Evolutionary conservation across 306 rosid genomes (phyloP), one percentile per base, ranked within the genome.

Genomic region (Pterocarpus macrocarpus): DNA sequence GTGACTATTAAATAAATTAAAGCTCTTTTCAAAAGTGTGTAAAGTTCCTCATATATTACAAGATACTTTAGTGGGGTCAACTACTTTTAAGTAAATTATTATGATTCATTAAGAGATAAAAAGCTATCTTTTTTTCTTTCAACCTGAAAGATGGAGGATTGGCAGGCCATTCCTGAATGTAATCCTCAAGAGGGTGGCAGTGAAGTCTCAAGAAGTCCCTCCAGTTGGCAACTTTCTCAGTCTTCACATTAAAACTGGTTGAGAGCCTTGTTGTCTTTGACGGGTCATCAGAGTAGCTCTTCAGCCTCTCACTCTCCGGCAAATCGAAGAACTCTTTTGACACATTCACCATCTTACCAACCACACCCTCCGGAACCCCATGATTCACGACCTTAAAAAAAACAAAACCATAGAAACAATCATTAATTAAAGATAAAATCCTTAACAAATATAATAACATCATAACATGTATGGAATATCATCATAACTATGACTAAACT

Each of bases 191-290:
- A 43, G 99, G 99, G 44, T 92, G 75, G 44, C 97, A 95, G 43
- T 90, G 94, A 49, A 95, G 97, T 73, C 99, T 84, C 10, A 95
- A 92, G 76, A 73, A 95, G 45, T 95, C 99, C 34, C 99, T 93
- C 99, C 97, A 95, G 38, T 91, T 95, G 22, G 91, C 84, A 17
- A 91, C 86, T 7, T 81, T 83, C 76, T 93, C 98, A 8, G 92
- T 95, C 1, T 80, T 90, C 1, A 95, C 87, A 39, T 95, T 93
- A 75, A 93, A 95, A 86, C 99, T 95, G 0, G 99, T 93, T 0
- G 98, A 95, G 4, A 95, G 89, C 57, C 97, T 92, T 14, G 87
- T 83, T n/a, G 98, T 84, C 78, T 94, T 94, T 0, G 35, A 22
- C 1, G 97, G 89, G 34, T 92, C 94, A 22, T 92, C 94, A 0